These are phyloP conservation scores for Osmanthus fragrans DNA, from an alignment of 257 asterid genomes.

Conservation along the genomic window DNA sequence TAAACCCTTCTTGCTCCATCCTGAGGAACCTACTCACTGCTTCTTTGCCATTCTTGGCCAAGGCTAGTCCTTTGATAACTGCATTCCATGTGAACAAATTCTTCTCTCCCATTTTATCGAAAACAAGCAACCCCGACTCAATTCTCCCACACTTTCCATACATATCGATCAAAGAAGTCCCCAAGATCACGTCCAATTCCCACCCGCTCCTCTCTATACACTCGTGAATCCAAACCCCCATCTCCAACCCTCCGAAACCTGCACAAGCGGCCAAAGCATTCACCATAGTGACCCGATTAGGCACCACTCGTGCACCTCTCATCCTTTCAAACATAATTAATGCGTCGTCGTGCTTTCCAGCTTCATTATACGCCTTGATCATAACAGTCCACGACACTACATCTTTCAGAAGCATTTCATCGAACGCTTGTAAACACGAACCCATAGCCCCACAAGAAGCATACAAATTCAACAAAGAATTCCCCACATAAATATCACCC, in stretches of 20 bases:
- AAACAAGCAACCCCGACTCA: conserved; percentile 45
- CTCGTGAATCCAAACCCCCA: conserved; percentile 61
- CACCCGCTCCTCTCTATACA: conserved; percentile 45
- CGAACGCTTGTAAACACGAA: conserved; percentile 56
- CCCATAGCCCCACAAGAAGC: conserved; percentile 48
- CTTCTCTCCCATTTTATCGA: conserved; percentile 49
- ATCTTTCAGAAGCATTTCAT: conserved; percentile 72
- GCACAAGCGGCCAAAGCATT: conserved; percentile 72
- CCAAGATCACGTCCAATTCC: conserved; percentile 71
- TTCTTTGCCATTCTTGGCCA: conserved; percentile 56
- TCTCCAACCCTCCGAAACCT: conserved; percentile 46
- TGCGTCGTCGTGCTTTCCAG: conserved; percentile 50
- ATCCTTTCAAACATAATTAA: conserved; percentile 53
- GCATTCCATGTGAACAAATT: conserved; percentile 71
- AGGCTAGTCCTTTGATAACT: conserved; percentile 60
- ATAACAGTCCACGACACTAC: conserved; percentile 79
- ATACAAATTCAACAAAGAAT: conserved; percentile 58
- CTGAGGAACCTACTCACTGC: conserved; percentile 55
- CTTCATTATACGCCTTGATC: conserved; percentile 59
- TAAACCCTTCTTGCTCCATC: conserved; percentile 53
- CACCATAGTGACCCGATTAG: conserved; percentile 74
- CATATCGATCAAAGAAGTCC: conserved; percentile 73
- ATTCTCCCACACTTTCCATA: conserved; percentile 63
- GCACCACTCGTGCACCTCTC: conserved; percentile 54
- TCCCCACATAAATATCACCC: conserved; percentile 61